Percentiles rank a stretch among this genome's conserved stretches.
phyloP scores from a whole-genome alignment of 495 filamentous ascomycete genomes.

The Neurospora hispaniola region DNA sequence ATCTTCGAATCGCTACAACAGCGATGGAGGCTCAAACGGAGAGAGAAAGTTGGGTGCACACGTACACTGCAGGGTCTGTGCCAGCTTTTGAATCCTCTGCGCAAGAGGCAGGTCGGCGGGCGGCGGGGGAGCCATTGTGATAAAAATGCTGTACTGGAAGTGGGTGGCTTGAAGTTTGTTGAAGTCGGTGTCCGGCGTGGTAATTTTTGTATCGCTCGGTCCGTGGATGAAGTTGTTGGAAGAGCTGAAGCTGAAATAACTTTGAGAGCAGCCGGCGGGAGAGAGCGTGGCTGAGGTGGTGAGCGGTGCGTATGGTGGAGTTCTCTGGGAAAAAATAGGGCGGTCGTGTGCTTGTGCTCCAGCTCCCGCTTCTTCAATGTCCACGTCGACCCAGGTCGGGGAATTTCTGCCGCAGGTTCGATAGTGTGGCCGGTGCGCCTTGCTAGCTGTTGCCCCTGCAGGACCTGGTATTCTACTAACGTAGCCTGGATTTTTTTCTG shows the following conservation, averaged over 20 bases:
- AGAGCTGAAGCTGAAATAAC: not conserved
- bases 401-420: not conserved
- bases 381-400: not conserved
- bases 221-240: not conserved
- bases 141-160: not conserved
- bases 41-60: slow-evolving; percentile 14
- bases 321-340: not conserved
- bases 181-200: not conserved
- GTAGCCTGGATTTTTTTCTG: not conserved
- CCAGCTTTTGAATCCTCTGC: slow-evolving; percentile 65
- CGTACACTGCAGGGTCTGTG: slow-evolving; percentile 81
- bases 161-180: not conserved
- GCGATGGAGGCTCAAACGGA: slow-evolving; percentile 6
- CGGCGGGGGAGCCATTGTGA: slow-evolving; percentile 69
- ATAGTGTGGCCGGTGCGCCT: not conserved
- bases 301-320: not conserved
- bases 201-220: not conserved
- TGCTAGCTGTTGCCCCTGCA: not conserved
- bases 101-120: slow-evolving; percentile 55
- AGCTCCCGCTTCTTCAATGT: not conserved
- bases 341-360: not conserved
- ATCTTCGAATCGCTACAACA: not conserved
- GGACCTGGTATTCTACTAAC: not conserved
- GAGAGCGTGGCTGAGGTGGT: not conserved
- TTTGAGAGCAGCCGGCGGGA: not conserved